Base-by-base conservation (phyloP, 495 filamentous ascomycete species). In the Hyaloscypha bicolor region DNA sequence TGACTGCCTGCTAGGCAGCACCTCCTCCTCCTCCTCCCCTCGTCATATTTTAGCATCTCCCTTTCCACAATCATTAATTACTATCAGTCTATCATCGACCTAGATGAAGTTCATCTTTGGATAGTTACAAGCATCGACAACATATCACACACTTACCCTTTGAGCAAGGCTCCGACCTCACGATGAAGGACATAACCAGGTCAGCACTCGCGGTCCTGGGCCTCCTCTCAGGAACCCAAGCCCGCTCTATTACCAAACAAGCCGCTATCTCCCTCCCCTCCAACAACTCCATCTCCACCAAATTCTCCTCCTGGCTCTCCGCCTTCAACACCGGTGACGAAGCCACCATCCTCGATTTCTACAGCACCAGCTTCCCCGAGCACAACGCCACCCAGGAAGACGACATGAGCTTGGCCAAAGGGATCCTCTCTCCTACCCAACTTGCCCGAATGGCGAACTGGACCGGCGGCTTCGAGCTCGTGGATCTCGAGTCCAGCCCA, bases 271-370 rank as follows among this genome's bases (percentile, higher is more conserved):
- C 56, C 9, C 56, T 62, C 3, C 60, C 42, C 37, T 52, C 39
- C 2, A 52, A 62, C 39, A 21, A n/a, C 39, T 3, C 60, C 35
- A 21, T 35, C 21, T 62, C 60, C 25, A 48, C 4, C 39, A 32
- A 62, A n/a, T 62, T 62, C 60, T 31, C 60, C 31, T 6, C 35
- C n/a, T 62, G 60, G 35, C 60, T 62, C 21, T 9, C 22, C 12
- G 33, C 39, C 4, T 48, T 62, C 60, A 62, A 62, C 31, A 62
- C 37, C 9, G 37, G 12, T 5, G 37, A 62, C 31, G 16, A 9
- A 35, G n/a, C 35, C 16, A 33, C 39, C 5, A 32, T 62, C 37
- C 8, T 25, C 30, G 60, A 45, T 6, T 62, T n/a, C 31, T 35
- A 62, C 60, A 6, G 4, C n/a, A 31, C 22, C 30, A 19, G 12